Evolutionary conservation across 1,284 basidiomycete genomes (phyloP).

Genomic region (Taiwanofungus camphoratus): DNA sequence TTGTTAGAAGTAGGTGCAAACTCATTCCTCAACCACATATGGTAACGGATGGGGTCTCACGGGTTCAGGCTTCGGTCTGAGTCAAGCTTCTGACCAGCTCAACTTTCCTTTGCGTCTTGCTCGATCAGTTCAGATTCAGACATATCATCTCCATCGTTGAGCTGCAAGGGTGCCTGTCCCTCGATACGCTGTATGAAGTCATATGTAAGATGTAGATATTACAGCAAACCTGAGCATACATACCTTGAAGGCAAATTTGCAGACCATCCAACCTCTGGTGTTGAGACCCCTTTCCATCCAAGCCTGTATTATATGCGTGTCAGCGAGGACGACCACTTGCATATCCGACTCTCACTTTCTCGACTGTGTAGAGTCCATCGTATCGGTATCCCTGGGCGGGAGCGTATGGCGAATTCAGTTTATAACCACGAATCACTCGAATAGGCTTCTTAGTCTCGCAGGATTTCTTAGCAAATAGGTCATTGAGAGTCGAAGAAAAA

Average conservation of each 20-base stretch:
- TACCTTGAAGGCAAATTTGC: conserved; percentile 77
- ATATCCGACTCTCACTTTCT: conserved; percentile 42
- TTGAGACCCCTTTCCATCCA: conserved; percentile 69
- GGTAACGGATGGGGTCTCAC: too few relatives aligned
- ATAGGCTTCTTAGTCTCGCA: conserved; percentile 70
- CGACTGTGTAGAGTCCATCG: conserved; percentile 75
- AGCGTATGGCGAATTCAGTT: conserved; percentile 62
- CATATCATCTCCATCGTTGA: conserved; percentile 10
- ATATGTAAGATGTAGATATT: background rate
- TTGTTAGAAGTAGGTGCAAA: too few relatives aligned
- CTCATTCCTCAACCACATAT: too few relatives aligned
- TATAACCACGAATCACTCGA: conserved; percentile 79
- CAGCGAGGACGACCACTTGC: conserved; percentile 1
- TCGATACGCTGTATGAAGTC: conserved; percentile 46
- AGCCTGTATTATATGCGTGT: conserved; percentile 36
- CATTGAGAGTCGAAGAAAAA: background rate
- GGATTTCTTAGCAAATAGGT: conserved; percentile 45
- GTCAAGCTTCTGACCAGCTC: background rate
- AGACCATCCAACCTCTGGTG: conserved; percentile 60
- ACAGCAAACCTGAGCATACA: conserved; percentile 13
- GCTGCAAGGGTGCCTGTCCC: conserved; percentile 47
- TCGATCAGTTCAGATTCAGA: conserved; percentile 9
- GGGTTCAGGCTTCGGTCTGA: too few relatives aligned
- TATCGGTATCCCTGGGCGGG: conserved; percentile 80
- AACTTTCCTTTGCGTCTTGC: conserved; percentile 2